These are phyloP conservation scores for Trichoderma harzianum DNA, from an alignment of 2,329 filamentous ascomycete species.

Conservation along the genomic window DNA sequence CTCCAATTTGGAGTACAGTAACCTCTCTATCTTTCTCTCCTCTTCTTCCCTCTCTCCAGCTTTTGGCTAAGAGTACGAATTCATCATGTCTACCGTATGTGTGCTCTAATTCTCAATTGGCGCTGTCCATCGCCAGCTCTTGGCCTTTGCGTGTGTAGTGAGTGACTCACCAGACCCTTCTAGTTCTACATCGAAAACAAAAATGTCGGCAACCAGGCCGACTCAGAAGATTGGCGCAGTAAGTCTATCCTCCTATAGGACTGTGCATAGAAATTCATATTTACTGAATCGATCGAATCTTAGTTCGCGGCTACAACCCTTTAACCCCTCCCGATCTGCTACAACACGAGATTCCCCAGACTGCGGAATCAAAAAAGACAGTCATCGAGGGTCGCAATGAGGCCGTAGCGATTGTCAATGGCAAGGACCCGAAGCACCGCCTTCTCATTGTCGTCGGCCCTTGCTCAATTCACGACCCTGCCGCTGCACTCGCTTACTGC, in stretches of 20 bases:
- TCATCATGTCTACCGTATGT: conserved; percentile 16
- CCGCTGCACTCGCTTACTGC: conserved; percentile 89
- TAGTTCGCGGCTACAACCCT: conserved; percentile 87
- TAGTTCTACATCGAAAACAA: conserved; percentile 74
- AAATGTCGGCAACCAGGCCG: conserved; percentile 69
- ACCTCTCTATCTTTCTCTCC: not conserved
- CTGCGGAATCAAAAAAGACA: conserved; percentile 54
- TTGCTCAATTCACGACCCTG: conserved; percentile 95
- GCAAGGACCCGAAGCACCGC: conserved; percentile 57
- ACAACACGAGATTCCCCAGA: conserved; percentile 81
- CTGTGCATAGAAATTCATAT: not conserved
- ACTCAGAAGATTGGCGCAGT: conserved; percentile 83
- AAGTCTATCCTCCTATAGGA: conserved; percentile 32
- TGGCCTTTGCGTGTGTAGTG: conserved; percentile 23
- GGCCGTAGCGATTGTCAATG: conserved; percentile 65
- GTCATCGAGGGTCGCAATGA: conserved; percentile 62
- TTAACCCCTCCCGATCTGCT: conserved; percentile 91
- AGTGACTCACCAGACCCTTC: conserved; percentile 14
- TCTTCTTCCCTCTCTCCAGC: not conserved
- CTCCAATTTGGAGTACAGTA: not conserved
- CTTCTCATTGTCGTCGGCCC: conserved; percentile 80
- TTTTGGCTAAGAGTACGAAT: not conserved
- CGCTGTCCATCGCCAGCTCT: not conserved
- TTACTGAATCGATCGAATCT: conserved; percentile 22
- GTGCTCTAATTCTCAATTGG: not conserved